Percentiles rank a stretch among this genome's conserved stretches.
Evolutionary conservation across 2,329 filamentous ascomycete species (phyloP).

Genomic region (Microdochium trichocladiopsis): DNA sequence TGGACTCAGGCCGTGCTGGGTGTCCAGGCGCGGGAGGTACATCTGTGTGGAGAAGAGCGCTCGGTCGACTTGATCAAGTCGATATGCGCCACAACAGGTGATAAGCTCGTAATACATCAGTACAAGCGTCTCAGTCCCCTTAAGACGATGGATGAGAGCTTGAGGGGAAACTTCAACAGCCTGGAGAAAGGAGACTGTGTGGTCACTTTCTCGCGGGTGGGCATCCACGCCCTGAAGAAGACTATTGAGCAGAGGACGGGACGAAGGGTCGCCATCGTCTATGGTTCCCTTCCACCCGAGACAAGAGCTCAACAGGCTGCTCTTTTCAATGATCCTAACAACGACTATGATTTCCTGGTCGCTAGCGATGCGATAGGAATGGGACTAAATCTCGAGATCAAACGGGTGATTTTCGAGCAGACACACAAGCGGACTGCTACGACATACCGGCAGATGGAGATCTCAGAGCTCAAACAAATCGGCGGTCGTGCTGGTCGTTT

Average conservation of each 20-base stretch:
- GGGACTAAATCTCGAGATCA: conserved; percentile 90
- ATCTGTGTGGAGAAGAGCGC: conserved; percentile 87
- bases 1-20: conserved; percentile 92
- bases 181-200: conserved; percentile 87
- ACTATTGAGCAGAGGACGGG: conserved; percentile 72
- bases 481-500: conserved; percentile 87
- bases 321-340: conserved; percentile 90
- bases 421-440: conserved; percentile 64
- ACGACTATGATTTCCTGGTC: conserved; percentile 90
- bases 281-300: conserved; percentile 86
- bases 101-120: conserved; percentile 71
- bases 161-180: conserved; percentile 55
- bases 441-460: conserved; percentile 48
- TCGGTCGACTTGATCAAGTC: conserved; percentile 72
- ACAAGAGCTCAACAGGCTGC: conserved; percentile 86
- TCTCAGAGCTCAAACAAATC: conserved; percentile 89
- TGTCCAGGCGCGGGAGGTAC: conserved; percentile 78
- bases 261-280: conserved; percentile 82
- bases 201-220: conserved; percentile 77
- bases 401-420: conserved; percentile 81
- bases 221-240: conserved; percentile 72
- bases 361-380: conserved; percentile 96
- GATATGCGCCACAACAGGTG: conserved; percentile 72
- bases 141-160: conserved; percentile 53
- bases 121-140: conserved; percentile 82